Conservation (phyloP, 2,329 filamentous ascomycete species). For the Alternaria sp. region DNA sequence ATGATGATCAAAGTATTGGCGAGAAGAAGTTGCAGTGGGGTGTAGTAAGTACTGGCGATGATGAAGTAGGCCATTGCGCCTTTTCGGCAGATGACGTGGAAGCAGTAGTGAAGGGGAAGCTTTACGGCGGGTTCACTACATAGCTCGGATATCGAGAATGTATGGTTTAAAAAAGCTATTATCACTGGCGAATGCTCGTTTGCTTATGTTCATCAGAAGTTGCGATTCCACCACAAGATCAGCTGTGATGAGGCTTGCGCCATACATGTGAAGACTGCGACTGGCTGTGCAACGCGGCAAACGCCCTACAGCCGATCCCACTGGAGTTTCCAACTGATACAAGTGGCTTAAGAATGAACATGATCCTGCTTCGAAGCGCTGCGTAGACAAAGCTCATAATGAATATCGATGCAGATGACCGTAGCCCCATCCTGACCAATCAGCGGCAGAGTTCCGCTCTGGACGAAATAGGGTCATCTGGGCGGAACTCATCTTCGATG, state of each 20-base stretch:
- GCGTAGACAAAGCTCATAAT: no score
- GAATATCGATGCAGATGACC: background rate
- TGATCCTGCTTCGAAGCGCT: accelerated
- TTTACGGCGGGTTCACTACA: background rate
- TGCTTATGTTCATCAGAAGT: no score
- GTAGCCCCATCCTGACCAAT: background rate
- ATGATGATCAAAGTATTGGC: accelerated
- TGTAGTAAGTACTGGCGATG: accelerated
- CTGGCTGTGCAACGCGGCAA: no score
- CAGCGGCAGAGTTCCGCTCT: background rate
- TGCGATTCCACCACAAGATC: no score
- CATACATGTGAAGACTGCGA: no score
- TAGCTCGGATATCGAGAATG: background rate
- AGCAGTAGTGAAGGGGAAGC: background rate
- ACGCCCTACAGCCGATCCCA: no score
- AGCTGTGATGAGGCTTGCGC: no score
- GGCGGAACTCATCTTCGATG: no score
- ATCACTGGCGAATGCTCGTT: no score
- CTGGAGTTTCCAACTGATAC: no score
- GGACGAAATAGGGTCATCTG: background rate
- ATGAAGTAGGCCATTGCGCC: background rate
- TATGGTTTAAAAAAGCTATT: no score
- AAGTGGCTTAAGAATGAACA: no score
- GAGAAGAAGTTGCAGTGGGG: background rate
- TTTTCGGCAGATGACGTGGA: background rate